Conservation (phyloP, 805 yeast genomes). For the Zygoascus flipseniorum region DNA sequence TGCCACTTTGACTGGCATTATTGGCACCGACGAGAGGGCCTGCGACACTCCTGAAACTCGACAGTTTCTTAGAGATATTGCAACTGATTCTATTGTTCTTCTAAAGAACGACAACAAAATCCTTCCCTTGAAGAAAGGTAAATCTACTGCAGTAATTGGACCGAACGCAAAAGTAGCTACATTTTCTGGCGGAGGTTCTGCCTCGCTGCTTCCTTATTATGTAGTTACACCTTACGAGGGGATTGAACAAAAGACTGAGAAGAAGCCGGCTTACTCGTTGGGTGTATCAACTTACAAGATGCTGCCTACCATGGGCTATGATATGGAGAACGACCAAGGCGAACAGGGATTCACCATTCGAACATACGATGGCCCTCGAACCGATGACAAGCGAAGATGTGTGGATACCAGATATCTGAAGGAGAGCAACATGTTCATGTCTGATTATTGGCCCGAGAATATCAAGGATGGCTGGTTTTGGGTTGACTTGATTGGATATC, state of each 20-base stretch:
- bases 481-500: conserved; percentile 37
- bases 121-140: conserved; percentile 39
- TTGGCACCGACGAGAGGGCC: conserved; percentile 31
- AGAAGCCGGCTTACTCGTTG: conserved; percentile 5
- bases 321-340: conserved; percentile 7
- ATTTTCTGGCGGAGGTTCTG: conserved; percentile 57
- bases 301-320: conserved; percentile 13
- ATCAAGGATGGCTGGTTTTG: conserved; percentile 26
- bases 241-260: conserved; percentile 1
- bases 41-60: conserved; percentile 42
- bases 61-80: conserved; percentile 35
- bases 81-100: conserved; percentile 45
- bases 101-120: conserved; percentile 43
- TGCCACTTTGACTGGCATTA: conserved; percentile 35
- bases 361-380: conserved; percentile 4
- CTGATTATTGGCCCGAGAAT: conserved; percentile 6
- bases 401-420: conserved; percentile 3
- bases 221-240: conserved; percentile 25
- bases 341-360: conserved; percentile 8
- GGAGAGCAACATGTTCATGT: conserved; percentile 5
- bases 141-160: conserved; percentile 46
- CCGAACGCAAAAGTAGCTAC: conserved; percentile 46
- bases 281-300: conserved; percentile 31
- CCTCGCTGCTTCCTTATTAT: conserved; percentile 41
- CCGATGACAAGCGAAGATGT: not conserved